A percentile compares a stretch with the other conserved stretches of the same genome.
Conservation (phyloP, 257 asterid species). For the Primulina tabacum region DNA sequence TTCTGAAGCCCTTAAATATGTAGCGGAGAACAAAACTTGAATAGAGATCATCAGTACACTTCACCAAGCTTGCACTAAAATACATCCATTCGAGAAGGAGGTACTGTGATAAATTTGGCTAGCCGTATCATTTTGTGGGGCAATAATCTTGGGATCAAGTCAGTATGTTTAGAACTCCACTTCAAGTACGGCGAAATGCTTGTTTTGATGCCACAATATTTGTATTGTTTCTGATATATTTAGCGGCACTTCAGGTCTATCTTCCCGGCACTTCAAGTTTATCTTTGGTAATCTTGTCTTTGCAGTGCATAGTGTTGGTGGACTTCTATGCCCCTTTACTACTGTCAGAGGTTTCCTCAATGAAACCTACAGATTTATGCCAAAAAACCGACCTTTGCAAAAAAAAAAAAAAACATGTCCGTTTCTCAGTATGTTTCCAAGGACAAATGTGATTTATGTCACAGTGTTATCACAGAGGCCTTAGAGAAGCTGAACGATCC, state of each 20-base stretch:
- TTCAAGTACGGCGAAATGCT: not conserved
- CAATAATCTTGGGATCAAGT: not conserved
- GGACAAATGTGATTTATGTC: slow-evolving; percentile 74
- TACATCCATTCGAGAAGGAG: slow-evolving; percentile 68
- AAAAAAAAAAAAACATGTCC: slow-evolving; percentile 33
- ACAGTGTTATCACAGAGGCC: slow-evolving; percentile 58
- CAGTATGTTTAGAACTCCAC: not conserved
- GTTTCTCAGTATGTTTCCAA: slow-evolving; percentile 35
- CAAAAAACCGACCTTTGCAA: slow-evolving; percentile 58
- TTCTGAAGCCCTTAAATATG: slow-evolving; percentile 57
- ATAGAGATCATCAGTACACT: slow-evolving; percentile 58
- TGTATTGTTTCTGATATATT: not conserved
- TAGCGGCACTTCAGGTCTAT: slow-evolving; percentile 12
- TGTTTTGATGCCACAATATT: slow-evolving; percentile 1
- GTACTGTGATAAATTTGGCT: slow-evolving; percentile 28
- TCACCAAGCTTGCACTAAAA: slow-evolving; percentile 70
- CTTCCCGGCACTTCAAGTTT: slow-evolving; percentile 17
- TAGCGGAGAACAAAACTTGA: slow-evolving; percentile 62
- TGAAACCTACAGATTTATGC: slow-evolving; percentile 63
- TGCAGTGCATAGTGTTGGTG: slow-evolving; percentile 81
- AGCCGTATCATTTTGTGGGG: not conserved
- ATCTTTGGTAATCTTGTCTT: slow-evolving; percentile 17
- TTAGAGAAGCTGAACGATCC: slow-evolving; percentile 78
- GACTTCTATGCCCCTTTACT: slow-evolving; percentile 83
- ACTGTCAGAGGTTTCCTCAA: slow-evolving; percentile 55